Evolutionary conservation across 1,139 yeast species (phyloP), one percentile per base, ranked within the genome.

Genomic region (Pichia sp.): DNA sequence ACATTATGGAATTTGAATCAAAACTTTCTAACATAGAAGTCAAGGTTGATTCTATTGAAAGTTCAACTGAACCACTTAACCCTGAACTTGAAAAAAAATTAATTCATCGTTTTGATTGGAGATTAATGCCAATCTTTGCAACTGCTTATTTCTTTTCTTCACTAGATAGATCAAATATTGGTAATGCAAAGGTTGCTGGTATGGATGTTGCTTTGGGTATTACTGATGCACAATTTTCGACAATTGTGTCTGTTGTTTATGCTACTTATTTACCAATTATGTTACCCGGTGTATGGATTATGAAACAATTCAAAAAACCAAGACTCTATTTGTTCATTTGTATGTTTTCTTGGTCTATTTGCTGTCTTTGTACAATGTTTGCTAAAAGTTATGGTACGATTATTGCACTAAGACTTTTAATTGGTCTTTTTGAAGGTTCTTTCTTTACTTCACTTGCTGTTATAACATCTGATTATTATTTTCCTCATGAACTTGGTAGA

Each of bases 141-240:
- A 45, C 48, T n/a, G 44, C 42, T 44, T 51, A 48, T 33, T 53
- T 51, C 19, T 48, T 51, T 47, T 55, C 58, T 3, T 53, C 55
- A 11, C 44, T 56, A 48, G 59, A 56, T 47, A 42, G 58, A 27
- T 51, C 59, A 22, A 56, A 55, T 44, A 56, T 56, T 38, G 60
- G 58, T 16, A 60, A 59, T 50, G 66, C 65, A 11, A 53, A 57
- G 28, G 59, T 62, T 22, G 62, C 60, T n/a, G 60, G 60, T 3
- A 51, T 63, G 53, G 50, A 44, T 30, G 55, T 47, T 22, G 65
- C 61, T 52, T 42, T 62, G 3, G 50, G 53, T 8, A 53, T 62
- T 27, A 25, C 47, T 33, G 36, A 31, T 19, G 41, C 44, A 6
- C 55, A 50, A 34, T 52, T 38, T 25, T 51, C 54, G 5, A 51